Evolutionary conservation across 768 basidiomycete genomes (phyloP), one percentile per base, ranked within the genome.

Genomic region (Hypholoma sublateritium): DNA sequence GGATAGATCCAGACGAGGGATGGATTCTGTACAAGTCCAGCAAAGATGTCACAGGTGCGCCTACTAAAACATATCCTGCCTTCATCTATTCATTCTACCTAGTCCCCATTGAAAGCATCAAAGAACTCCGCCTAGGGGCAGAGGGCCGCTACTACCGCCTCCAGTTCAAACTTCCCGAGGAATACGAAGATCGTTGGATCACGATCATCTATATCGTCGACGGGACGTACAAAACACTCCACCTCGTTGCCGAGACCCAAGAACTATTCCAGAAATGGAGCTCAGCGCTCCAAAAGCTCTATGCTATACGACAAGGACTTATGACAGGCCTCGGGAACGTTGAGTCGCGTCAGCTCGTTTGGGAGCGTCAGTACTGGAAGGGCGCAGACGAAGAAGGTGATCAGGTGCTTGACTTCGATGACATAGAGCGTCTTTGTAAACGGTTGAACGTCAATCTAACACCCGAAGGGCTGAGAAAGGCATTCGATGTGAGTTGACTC

Each of bases 51-150:
- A 77, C 83, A 58, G 83, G 85, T 87, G 62, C 48, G 84, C 81
- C 32, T 46, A 39, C 45, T 54, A 22, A 22, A 51, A 19, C 32
- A 52, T 55, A 43, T 36, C n/a, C 43, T 54, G 21, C 39, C 56
- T 45, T 55, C 21, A 42, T 62, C 34, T 45, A 53, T 45, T 37
- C 49, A 36, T 34, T 19, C 34, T 28, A 41, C 52, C 22, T 41
- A 95, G 95, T 96, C 44, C 84, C 88, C 1, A 87, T 97, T 65
- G 92, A 92, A 67, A 80, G 83, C 62, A 91, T 97, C 70, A 89
- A 91, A 53, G 95, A 96, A 67, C 81, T 97, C 28, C 87, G 95
- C 14, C 79, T 86, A 0, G 90, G 88, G 13, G 66, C 80, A 4
- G 86, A 91, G 32, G 85, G 89, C 1, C 77, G 81, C 17, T 86